A percentile compares a stretch with the other conserved stretches of the same genome.
Evolutionary conservation across 2,329 filamentous ascomycete species (phyloP).

Genomic region (Coccinonectria pachysandricola): DNA sequence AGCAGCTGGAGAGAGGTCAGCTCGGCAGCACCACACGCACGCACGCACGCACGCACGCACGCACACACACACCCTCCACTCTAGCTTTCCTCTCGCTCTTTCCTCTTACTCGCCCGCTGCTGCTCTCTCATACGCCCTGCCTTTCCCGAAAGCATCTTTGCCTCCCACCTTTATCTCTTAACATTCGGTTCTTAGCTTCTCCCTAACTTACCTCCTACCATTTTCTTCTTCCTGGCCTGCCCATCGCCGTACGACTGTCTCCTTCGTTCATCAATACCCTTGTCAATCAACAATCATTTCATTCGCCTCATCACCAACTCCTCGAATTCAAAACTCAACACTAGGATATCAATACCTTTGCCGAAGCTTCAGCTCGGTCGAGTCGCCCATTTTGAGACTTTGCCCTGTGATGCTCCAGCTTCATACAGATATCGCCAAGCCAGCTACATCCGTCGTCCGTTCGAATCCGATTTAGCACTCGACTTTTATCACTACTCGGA

Average conservation of each 20-base stretch:
- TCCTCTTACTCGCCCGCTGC: slow-evolving; percentile 12
- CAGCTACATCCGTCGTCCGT: slow-evolving; percentile 22
- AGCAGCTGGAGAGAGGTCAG: slow-evolving; percentile 14
- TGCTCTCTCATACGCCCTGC: too few species aligned
- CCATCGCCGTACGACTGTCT: slow-evolving; percentile 4
- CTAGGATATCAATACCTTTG: slow-evolving; percentile 17
- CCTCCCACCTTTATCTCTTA: slow-evolving; percentile 17
- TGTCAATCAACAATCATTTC: slow-evolving; percentile 7
- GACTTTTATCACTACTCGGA: slow-evolving; percentile 12
- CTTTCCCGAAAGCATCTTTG: slow-evolving; percentile 18
- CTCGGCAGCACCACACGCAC: slow-evolving; percentile 8
- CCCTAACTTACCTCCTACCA: slow-evolving; percentile 8
- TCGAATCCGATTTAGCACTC: slow-evolving; percentile 9
- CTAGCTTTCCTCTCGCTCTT: slow-evolving; percentile 6
- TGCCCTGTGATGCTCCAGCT: slow-evolving; percentile 18
- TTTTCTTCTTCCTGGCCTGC: slow-evolving; percentile 9
- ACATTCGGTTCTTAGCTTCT: slow-evolving; percentile 9
- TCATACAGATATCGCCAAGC: slow-evolving; percentile 10
- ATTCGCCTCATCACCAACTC: neutral
- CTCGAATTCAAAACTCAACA: slow-evolving; percentile 15
- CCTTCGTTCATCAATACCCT: slow-evolving; percentile 5
- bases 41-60: slow-evolving; percentile 2
- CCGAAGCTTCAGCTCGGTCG: slow-evolving; percentile 14
- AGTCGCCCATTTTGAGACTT: slow-evolving; percentile 10
- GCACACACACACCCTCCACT: slow-evolving; percentile 3